phyloP scores from a whole-genome alignment of 179 eudicot species.

The Pouteria campechiana region DNA sequence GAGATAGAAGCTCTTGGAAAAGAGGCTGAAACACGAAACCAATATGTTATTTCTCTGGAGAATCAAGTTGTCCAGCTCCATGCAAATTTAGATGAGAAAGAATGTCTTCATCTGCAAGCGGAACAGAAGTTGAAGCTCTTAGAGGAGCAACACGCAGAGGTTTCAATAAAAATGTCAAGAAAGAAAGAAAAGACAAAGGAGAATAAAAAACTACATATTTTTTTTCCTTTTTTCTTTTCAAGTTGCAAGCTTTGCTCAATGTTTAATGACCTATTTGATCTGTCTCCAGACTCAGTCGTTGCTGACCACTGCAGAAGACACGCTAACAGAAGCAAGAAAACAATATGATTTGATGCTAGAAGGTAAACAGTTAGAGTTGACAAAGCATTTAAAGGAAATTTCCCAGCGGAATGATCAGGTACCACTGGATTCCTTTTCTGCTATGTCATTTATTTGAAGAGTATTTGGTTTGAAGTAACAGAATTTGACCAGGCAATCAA shows the following conservation, averaged over 20 bases:
- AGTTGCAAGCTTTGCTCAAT: too few relatives aligned
- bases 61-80: conserved; percentile 42
- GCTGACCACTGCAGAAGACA: conserved; percentile 50
- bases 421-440: conserved; percentile 1
- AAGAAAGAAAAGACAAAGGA: too few relatives aligned
- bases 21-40: conserved; percentile 35
- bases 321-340: conserved; percentile 69
- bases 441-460: background rate
- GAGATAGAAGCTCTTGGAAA: conserved; percentile 39
- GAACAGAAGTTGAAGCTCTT: conserved; percentile 47
- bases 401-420: conserved; percentile 96
- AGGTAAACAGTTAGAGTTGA: conserved; percentile 68
- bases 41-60: conserved; percentile 35
- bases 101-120: conserved; percentile 37
- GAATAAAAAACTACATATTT: too few relatives aligned
- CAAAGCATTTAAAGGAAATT: conserved; percentile 87
- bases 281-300: conserved; percentile 37
- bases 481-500: conserved; percentile 63
- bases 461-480: conserved; percentile 7
- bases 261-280: conserved; percentile 5
- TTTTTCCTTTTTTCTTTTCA: too few relatives aligned
- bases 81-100: conserved; percentile 46
- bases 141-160: conserved; percentile 65
- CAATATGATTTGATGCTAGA: conserved; percentile 83
- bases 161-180: too few relatives aligned